Base-by-base conservation (phyloP, 495 filamentous ascomycete species). In the Apodospora peruviana region DNA sequence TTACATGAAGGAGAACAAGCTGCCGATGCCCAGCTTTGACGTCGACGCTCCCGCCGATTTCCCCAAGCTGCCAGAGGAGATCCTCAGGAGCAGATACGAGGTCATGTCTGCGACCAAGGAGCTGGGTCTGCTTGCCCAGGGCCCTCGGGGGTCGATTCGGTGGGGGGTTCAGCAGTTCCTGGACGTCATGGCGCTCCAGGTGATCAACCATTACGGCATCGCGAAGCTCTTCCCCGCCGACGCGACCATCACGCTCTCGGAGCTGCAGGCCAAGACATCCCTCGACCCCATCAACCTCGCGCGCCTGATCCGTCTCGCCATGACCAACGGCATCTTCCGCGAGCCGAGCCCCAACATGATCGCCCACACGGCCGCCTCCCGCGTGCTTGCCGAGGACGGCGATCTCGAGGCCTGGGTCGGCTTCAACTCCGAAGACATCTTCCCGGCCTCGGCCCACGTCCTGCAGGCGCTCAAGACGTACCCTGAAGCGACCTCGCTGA, bases 291-390 rank as follows among this genome's bases (percentile, higher is more conserved):
- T 62, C 50, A 72, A 77, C 50, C 61, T 81, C 14, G 65, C 71
- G 25, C 73, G 79, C 20, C 48, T 80, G 21, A 57, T 82, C n/a
- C 77, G 78, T 4, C 66, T 78, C 45, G 76, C 72, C 35, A 81
- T 82, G 60, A 76, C 71, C 42, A 73, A 77, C 47, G 67, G 66
- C 14, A 73, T 83, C 47, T 84, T 84, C 68, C 56, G 62, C 16
- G 79, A 83, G 45, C 71, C 74, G 3, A 45, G 47, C 16, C 72
- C 72, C 0, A 74, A 71, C 2, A 47, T 71, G 5, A 71, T 84
- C 40, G 70, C 67, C 4, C 81, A 83, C 59, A 80, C 77, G 21
- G 69, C 74, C 11, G 66, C 66, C 0, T 76, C 71, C 0, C 67
- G 64, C 23, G 45, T 70, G 4, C 67, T 81, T 0, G 71, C 69